These are phyloP conservation scores for Geranium incanum DNA, from an alignment of 441 rosid genomes.

Conservation along the genomic window DNA sequence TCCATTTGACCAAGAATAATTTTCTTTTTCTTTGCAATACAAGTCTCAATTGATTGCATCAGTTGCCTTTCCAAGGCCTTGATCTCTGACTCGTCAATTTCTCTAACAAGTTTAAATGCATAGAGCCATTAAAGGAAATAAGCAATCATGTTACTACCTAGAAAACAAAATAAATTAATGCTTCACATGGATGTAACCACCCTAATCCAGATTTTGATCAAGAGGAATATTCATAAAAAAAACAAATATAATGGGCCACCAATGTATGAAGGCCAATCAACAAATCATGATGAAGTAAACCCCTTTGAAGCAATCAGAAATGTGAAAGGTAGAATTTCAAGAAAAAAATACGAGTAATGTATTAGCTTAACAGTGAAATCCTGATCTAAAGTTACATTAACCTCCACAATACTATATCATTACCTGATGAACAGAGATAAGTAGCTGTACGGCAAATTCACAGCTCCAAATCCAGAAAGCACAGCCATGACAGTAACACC, in stretches of 20 bases:
- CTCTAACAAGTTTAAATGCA: constrained; percentile 39
- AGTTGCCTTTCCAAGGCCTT: constrained; percentile 90
- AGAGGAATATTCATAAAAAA: neutral
- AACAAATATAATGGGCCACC: neutral
- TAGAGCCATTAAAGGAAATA: constrained; percentile 16
- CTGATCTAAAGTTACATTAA: neutral
- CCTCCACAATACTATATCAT: neutral
- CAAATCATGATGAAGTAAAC: neutral
- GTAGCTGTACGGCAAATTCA: constrained; percentile 94
- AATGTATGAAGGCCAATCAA: constrained; percentile 1
- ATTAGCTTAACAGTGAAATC: neutral
- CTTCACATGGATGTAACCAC: neutral
- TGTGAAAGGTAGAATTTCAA: neutral
- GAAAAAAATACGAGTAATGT: neutral
- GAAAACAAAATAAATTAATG: neutral
- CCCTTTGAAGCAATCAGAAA: neutral
- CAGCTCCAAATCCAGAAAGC: constrained; percentile 97
- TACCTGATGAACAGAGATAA: constrained; percentile 88
- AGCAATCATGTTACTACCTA: constrained; percentile 8
- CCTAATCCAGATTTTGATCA: neutral
- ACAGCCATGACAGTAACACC: constrained; percentile 99
- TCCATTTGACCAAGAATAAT: constrained; percentile 80
- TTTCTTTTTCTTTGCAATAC: constrained; percentile 84
- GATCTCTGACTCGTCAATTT: constrained; percentile 90
- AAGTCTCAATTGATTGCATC: constrained; percentile 94